phyloP scores from a whole-genome alignment of 169 alveolate genomes.

The Plasmodium knowlesi region DNA sequence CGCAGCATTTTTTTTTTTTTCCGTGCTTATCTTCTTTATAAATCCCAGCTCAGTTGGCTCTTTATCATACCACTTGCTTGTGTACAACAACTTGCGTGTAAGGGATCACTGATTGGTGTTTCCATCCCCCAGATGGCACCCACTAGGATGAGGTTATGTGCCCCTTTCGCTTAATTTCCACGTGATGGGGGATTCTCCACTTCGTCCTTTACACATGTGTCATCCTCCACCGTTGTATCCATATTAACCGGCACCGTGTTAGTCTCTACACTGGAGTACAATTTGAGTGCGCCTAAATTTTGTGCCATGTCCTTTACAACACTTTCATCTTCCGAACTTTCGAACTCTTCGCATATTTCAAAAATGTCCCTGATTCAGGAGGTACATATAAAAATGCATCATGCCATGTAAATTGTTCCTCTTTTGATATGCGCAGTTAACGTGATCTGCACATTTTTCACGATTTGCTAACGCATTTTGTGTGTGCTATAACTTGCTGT shows the following conservation, averaged over 20 bases:
- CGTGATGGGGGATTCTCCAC: not conserved
- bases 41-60: not conserved
- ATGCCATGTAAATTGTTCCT: not conserved
- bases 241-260: slow-evolving; percentile 23
- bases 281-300: not conserved
- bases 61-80: not conserved
- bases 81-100: not conserved
- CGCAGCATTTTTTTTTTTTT: not conserved
- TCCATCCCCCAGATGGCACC: not conserved
- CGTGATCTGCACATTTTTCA: not conserved
- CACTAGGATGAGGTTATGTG: not conserved
- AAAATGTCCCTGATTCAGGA: slow-evolving; percentile 12
- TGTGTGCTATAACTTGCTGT: not conserved
- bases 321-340: slow-evolving; percentile 54
- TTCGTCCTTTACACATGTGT: not conserved
- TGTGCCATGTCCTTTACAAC: not conserved
- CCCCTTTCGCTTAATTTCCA: not conserved
- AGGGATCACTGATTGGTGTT: not conserved
- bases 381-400: not conserved
- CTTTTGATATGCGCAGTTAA: not conserved
- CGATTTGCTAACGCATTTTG: not conserved
- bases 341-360: slow-evolving; percentile 62
- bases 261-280: slow-evolving; percentile 13
- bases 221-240: not conserved
- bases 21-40: not conserved